phyloP scores from a whole-genome alignment of 805 yeast genomes.

The Candida corydali region DNA sequence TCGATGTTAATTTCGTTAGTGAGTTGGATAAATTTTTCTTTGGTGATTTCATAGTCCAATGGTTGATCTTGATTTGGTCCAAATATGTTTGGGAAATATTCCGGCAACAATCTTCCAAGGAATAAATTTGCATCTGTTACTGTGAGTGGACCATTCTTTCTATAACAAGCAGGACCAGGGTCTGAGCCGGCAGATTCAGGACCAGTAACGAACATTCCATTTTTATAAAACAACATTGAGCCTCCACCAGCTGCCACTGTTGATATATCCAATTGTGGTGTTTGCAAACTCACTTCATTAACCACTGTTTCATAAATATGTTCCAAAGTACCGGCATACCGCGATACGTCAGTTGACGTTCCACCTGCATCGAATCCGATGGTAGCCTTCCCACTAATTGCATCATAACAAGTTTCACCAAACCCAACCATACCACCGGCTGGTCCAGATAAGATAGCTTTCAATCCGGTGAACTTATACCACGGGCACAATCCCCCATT shows the following conservation, averaged over 20 bases:
- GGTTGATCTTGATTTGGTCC: constrained; percentile 33
- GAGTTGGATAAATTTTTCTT: constrained; percentile 48
- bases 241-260: constrained; percentile 49
- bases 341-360: constrained; percentile 43
- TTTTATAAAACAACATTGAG: constrained; percentile 33
- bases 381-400: constrained; percentile 21
- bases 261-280: constrained; percentile 42
- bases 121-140: constrained; percentile 37
- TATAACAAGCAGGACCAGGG: constrained; percentile 40
- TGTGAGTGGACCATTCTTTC: constrained; percentile 38
- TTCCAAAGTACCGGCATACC: constrained; percentile 36
- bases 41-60: constrained; percentile 36
- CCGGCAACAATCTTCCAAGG: constrained; percentile 32
- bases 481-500: constrained; percentile 94
- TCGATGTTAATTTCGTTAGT: constrained; percentile 42
- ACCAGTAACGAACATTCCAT: constrained; percentile 37
- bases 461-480: constrained; percentile 75
- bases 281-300: constrained; percentile 40
- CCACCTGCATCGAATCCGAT: constrained; percentile 45
- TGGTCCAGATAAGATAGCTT: constrained; percentile 91
- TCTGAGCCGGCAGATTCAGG: constrained; percentile 39
- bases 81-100: constrained; percentile 34
- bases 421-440: constrained; percentile 98
- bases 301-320: constrained; percentile 45
- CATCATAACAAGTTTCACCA: constrained; percentile 72